phyloP scores from a whole-genome alignment of 1,284 basidiomycete genomes.

The Leccinum fuscescens region DNA sequence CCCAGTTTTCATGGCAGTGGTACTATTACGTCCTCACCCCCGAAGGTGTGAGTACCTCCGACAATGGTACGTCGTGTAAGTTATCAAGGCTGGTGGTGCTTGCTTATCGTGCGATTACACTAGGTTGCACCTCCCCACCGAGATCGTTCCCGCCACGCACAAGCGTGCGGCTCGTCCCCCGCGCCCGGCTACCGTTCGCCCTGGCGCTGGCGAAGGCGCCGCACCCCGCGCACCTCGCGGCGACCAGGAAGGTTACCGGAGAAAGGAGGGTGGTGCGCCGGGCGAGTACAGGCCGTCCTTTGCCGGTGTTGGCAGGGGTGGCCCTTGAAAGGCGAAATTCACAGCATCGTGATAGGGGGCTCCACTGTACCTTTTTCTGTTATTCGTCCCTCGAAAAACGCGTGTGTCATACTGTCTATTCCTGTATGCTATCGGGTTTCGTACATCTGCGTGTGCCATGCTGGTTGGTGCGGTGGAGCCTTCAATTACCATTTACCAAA shows the following conservation, averaged over 20 bases:
- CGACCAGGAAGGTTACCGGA: constrained; percentile 89
- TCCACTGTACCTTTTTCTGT: not conserved
- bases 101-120: not conserved
- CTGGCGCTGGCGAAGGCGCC: constrained; percentile 64
- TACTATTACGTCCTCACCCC: constrained; percentile 18
- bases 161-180: constrained; percentile 85
- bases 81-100: not conserved
- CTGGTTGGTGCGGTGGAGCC: not conserved
- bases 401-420: constrained; percentile 33
- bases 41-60: too few relatives aligned
- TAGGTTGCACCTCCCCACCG: constrained; percentile 88
- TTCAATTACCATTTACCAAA: constrained; percentile 21
- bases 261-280: constrained; percentile 78
- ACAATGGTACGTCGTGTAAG: not conserved
- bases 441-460: not conserved
- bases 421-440: constrained; percentile 19
- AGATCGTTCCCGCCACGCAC: constrained; percentile 94
- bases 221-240: constrained; percentile 85
- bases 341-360: constrained; percentile 37
- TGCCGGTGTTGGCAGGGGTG: constrained; percentile 86
- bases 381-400: constrained; percentile 32
- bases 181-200: constrained; percentile 71
- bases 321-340: constrained; percentile 57
- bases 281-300: constrained; percentile 83
- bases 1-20: constrained; percentile 95